Percentiles rank a stretch among this genome's conserved stretches.
phyloP scores from a whole-genome alignment of 305 asterid species.

The Euphrasia arctica region DNA sequence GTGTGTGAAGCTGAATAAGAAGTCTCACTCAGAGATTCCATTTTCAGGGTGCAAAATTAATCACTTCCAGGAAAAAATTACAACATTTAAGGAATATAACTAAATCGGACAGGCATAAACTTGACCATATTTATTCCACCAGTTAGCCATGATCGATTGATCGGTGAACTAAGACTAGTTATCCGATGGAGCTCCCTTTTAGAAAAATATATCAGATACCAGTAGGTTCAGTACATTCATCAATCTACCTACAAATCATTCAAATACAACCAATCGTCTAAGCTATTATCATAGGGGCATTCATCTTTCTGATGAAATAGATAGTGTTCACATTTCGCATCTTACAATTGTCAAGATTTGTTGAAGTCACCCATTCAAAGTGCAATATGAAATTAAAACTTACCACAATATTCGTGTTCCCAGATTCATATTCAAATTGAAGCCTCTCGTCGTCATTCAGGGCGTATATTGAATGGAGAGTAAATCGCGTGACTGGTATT shows the following conservation, averaged over 20 bases:
- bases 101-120: conserved; percentile 2
- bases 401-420: conserved; percentile 89
- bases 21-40: conserved; percentile 15
- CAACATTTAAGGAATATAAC: conserved; percentile 12
- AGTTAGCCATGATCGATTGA: conserved; percentile 1
- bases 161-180: conserved; percentile 16
- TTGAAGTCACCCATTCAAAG: conserved; percentile 2
- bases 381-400: conserved; percentile 21
- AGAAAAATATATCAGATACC: conserved; percentile 14
- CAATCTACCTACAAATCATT: conserved; percentile 20
- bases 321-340: conserved; percentile 16
- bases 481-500: conserved; percentile 83
- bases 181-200: conserved; percentile 7
- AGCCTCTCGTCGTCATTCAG: conserved; percentile 86
- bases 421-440: conserved; percentile 96
- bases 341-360: conserved; percentile 10
- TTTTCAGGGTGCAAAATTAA: conserved; percentile 9
- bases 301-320: not conserved
- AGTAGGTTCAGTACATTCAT: not conserved
- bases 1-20: conserved; percentile 19
- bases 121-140: not conserved
- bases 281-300: conserved; percentile 7
- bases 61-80: conserved; percentile 16
- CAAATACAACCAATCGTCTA: conserved; percentile 11
- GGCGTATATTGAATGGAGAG: conserved; percentile 84